phyloP scores from a whole-genome alignment of 108 stramenopile genomes.

The Aurantiochytrium sp. region DNA sequence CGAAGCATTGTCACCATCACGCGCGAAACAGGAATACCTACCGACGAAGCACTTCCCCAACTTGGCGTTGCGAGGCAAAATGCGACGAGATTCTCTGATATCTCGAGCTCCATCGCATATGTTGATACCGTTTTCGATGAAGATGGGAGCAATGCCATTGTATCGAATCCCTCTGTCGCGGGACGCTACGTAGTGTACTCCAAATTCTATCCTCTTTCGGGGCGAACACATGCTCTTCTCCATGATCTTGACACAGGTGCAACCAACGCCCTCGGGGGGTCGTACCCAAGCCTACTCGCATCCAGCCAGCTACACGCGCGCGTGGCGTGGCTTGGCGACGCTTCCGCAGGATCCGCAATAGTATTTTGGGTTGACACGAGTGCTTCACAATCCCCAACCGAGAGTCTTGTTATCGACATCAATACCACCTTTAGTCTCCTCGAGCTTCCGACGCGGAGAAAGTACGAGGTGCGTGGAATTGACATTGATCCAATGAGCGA shows the following conservation, averaged over 20 bases:
- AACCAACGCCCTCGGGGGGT: background rate
- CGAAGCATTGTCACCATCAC: background rate
- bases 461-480: too few species aligned
- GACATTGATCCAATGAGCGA: background rate
- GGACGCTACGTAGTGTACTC: background rate
- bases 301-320: background rate
- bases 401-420: too few species aligned
- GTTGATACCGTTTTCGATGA: background rate
- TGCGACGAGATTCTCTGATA: background rate
- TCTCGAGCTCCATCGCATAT: background rate
- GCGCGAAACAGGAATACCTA: background rate
- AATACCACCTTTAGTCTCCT: too few species aligned
- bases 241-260: background rate
- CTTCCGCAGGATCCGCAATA: background rate
- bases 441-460: too few species aligned
- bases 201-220: background rate
- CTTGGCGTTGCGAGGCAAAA: background rate
- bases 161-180: background rate
- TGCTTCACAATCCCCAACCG: too few species aligned
- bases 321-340: background rate
- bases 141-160: background rate
- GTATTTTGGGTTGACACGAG: too few species aligned
- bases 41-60: background rate
- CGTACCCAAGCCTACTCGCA: background rate
- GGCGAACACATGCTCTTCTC: background rate